Base-by-base conservation (phyloP, 257 asterid genomes). In the Plantago major region DNA sequence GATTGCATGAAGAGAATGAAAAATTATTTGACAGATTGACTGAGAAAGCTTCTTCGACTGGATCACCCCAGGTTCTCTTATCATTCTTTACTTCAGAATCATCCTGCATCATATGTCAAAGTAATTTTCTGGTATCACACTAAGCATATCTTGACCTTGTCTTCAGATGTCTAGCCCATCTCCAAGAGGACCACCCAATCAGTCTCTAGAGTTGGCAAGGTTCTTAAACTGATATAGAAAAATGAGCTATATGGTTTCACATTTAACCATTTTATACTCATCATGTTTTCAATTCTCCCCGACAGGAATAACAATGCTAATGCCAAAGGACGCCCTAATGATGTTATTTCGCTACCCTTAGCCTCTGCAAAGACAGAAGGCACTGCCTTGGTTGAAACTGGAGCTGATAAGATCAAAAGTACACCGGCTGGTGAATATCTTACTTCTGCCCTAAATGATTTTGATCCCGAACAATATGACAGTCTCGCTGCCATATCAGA, bases 351-450 rank as follows among this genome's bases (percentile, higher is more conserved):
- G 30, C 73, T 77, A 55, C 82, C 86, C 55, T 73, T 74, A 65
- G 72, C 79, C 68, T 67, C 85, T 55, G 87, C 78, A 53, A 83
- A 84, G 80, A 69, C 74, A 50, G 96, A 82, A 57, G 80, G 74
- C 65, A 73, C 94, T 80, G 82, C 96, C 66, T 75, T 93, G 87
- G 95, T 93, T 67, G 83, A 87, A 70, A 69, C 94, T 55, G 81
- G 84, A 52, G 62, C 67, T 64, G 97, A 89, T 69, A 83, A 76
- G 76, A 79, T 80, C 64, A 93, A 89, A 82, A 77, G 82, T 58
- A 92, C 99, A 55, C 99, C 99, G 54, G 99, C 99, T 53, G 99
- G 99, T 60, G 99, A 93, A 75, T 93, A 93, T 76, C 97, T 93
- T 58, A 93, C 99, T 53, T 79, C 96, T 52, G 97, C 99, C 55